Conservation (phyloP, 768 basidiomycete genomes). For the Trametes cinnabarina region DNA sequence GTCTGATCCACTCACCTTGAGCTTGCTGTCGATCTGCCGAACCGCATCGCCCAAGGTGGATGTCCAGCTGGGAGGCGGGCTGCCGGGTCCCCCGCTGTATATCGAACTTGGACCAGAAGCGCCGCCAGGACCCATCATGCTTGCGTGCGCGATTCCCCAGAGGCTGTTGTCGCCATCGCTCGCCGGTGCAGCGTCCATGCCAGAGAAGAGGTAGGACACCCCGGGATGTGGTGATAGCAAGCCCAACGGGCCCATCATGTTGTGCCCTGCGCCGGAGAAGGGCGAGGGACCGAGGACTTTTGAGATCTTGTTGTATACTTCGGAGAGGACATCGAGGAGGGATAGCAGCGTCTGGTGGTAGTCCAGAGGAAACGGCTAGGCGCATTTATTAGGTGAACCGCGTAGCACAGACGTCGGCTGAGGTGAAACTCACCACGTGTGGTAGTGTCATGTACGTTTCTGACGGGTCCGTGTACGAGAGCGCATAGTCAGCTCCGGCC, state of each 20-base stretch:
- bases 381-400: not conserved
- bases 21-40: slow-evolving; percentile 75
- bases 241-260: slow-evolving; percentile 76
- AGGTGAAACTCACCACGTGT: slow-evolving; percentile 58
- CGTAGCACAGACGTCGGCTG: not conserved
- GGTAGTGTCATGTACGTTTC: slow-evolving; percentile 71
- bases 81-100: slow-evolving; percentile 37
- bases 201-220: slow-evolving; percentile 71
- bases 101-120: slow-evolving; percentile 24
- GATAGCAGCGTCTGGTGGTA: slow-evolving; percentile 89
- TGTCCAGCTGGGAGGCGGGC: slow-evolving; percentile 63
- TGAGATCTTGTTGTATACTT: slow-evolving; percentile 85
- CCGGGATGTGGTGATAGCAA: slow-evolving; percentile 77
- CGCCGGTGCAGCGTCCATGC: slow-evolving; percentile 39
- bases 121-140: slow-evolving; percentile 28
- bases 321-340: slow-evolving; percentile 84
- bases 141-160: slow-evolving; percentile 62
- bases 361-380: slow-evolving; percentile 83
- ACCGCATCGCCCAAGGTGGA: slow-evolving; percentile 67
- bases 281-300: slow-evolving; percentile 82
- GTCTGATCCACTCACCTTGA: slow-evolving; percentile 58
- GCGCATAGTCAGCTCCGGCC: slow-evolving; percentile 56
- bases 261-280: slow-evolving; percentile 64
- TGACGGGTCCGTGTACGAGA: slow-evolving; percentile 56
- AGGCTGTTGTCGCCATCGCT: slow-evolving; percentile 53